A percentile compares a stretch with the other conserved stretches of the same genome.
Conservation (phyloP, 345 rosid genomes). For the Lepidium sativum region DNA sequence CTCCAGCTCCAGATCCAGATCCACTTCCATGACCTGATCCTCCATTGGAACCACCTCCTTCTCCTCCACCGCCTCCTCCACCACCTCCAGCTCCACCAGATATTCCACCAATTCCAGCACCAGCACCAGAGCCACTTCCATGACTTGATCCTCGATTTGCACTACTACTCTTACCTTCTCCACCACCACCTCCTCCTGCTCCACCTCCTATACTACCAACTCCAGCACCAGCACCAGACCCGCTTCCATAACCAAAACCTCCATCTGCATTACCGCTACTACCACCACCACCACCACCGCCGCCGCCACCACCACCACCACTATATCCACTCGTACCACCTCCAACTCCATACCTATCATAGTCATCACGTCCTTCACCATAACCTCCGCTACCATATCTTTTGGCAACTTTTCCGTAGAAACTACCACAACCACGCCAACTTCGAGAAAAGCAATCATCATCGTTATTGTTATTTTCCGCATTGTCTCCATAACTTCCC, state of each 20-base stretch:
- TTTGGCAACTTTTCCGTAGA: conserved; percentile 10
- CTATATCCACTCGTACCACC: conserved; percentile 9
- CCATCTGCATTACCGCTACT: not conserved
- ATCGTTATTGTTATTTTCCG: conserved; percentile 14
- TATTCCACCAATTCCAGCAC: no score
- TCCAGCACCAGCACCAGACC: conserved; percentile 13
- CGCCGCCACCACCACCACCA: conserved; percentile 7
- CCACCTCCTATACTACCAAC: not conserved
- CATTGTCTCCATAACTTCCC: conserved; percentile 14
- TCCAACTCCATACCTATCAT: conserved; percentile 18
- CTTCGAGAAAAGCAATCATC: conserved; percentile 30
- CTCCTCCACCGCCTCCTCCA: no score
- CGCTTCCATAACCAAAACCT: conserved; percentile 19
- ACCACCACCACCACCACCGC: conserved; percentile 10
- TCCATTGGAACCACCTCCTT: no score
- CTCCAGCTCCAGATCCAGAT: no score
- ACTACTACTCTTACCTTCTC: not conserved
- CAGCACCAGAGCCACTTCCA: no score
- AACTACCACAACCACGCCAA: conserved; percentile 53
- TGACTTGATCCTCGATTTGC: no score
- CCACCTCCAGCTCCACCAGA: no score
- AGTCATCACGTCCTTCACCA: conserved; percentile 1
- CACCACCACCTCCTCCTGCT: not conserved
- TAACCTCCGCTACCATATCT: conserved; percentile 17
- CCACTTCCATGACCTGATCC: no score